Evolutionary conservation across 78 protist genomes (phyloP), one percentile per base, ranked within the genome.

Genomic region (Carpediemonas membranifera): DNA sequence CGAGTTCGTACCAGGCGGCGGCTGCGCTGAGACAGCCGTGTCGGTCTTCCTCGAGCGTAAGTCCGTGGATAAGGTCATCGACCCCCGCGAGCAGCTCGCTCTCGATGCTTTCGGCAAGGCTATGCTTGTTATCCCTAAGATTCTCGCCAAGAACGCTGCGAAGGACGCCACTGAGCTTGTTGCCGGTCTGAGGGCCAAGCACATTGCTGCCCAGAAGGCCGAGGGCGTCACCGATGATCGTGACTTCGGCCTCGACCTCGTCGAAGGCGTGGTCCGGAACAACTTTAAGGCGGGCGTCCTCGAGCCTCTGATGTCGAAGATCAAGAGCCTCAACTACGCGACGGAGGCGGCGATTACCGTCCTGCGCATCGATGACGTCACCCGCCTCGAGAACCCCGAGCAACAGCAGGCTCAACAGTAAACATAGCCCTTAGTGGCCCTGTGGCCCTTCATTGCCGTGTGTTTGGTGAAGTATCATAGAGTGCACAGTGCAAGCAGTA

Each of bases 11-110:
- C 73, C 79, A 7, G 87, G 92, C 15, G 92, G 92, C 41, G 99
- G 98, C 27, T 87, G 94, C n/a, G 95, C 92, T 44, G 99, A 96
- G 74, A 43, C 94, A 3, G 96, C 98, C 25, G 94, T 94, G 36
- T 74, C 88, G 25, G 76, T 94, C 59, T 85, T 90, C 81, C 81
- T 96, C 43, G 99, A 94, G 74, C 68, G 80, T 68, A 85, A 74
- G 43, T n/a, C n/a, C n/a, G n/a, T n/a, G n/a, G 96, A 98, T 16
- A 44, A 47, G 28, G 75, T 94, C 7, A 77, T 93, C 19, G 81
- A 64, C 13, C 68, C 93, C 13, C 79, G 96, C 41, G 94, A 93
- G 61, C 96, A 95, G 80, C 74, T 95, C 31, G 99, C 98, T 35
- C 78, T 95, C 65, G 82, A 86, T 15, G 94, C 79, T 62, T 97